These are phyloP conservation scores for Solanum etuberosum DNA, from an alignment of 257 asterid species.

Conservation along the genomic window DNA sequence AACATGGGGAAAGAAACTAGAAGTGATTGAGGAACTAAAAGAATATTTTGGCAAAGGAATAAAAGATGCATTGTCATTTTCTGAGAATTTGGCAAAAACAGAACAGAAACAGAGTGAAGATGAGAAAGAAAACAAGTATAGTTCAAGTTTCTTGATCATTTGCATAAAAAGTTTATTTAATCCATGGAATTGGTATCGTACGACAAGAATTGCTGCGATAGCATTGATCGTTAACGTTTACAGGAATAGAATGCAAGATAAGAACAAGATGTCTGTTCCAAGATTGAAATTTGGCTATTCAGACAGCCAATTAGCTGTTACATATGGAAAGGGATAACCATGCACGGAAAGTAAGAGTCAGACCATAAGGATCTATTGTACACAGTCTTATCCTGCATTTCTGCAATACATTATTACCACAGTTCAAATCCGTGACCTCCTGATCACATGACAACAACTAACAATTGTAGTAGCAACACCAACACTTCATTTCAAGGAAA, in stretches of 20 bases:
- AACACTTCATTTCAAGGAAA: not conserved
- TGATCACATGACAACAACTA: not conserved
- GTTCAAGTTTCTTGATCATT: constrained; percentile 4
- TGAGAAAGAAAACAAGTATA: not conserved
- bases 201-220: constrained; percentile 18
- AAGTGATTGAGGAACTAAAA: constrained; percentile 25
- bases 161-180: constrained; percentile 3
- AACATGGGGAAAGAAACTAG: constrained; percentile 1
- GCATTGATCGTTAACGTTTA: constrained; percentile 17
- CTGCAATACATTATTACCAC: not conserved
- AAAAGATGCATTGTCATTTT: constrained; percentile 1
- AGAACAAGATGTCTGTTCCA: not conserved
- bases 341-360: not conserved
- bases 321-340: constrained; percentile 35
- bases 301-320: constrained; percentile 19
- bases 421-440: not conserved
- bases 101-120: not conserved
- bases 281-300: not conserved
- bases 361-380: not conserved
- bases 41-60: constrained; percentile 20
- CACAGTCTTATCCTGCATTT: not conserved
- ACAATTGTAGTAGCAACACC: not conserved
- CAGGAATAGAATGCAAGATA: constrained; percentile 4
- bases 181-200: constrained; percentile 11
- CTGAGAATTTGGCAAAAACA: constrained; percentile 5